Percentiles rank a stretch among this genome's conserved stretches.
These are phyloP conservation scores for Cadophora gregata DNA, from an alignment of 2,329 filamentous ascomycete genomes.

Conservation along the genomic window DNA sequence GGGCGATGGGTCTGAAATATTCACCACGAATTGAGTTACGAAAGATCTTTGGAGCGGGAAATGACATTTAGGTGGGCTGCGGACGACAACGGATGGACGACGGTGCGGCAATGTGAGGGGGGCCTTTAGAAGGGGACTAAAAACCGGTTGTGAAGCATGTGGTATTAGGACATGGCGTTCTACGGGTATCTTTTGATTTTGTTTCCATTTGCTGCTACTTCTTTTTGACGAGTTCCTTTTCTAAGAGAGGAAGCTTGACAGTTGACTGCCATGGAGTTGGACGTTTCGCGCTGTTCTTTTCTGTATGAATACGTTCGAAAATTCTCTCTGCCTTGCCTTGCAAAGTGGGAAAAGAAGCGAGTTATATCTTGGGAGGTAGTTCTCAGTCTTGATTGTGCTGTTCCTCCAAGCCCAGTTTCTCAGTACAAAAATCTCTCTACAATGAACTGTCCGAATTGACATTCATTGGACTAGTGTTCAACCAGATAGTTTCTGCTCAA, in stretches of 20 bases:
- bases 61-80: neutral
- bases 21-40: conserved; percentile 10
- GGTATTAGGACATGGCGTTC: conserved; percentile 4
- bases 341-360: neutral
- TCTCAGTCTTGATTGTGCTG: neutral
- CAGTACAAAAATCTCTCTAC: too few relatives aligned
- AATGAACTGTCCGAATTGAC: too few relatives aligned
- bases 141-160: conserved; percentile 11
- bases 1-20: neutral
- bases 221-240: neutral
- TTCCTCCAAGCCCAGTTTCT: neutral
- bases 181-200: conserved; percentile 3
- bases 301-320: conserved; percentile 4
- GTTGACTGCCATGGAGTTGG: conserved; percentile 7
- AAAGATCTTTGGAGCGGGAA: neutral
- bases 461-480: neutral
- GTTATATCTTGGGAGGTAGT: neutral
- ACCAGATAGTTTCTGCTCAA: too few relatives aligned
- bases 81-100: neutral
- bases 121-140: conserved; percentile 1
- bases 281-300: neutral
- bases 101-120: neutral
- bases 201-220: neutral
- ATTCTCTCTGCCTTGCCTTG: neutral
- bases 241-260: conserved; percentile 2